Evolutionary conservation across 2,329 filamentous ascomycete species (phyloP), one percentile per base, ranked within the genome.

Genomic region (Alternaria novae-zelandiae): DNA sequence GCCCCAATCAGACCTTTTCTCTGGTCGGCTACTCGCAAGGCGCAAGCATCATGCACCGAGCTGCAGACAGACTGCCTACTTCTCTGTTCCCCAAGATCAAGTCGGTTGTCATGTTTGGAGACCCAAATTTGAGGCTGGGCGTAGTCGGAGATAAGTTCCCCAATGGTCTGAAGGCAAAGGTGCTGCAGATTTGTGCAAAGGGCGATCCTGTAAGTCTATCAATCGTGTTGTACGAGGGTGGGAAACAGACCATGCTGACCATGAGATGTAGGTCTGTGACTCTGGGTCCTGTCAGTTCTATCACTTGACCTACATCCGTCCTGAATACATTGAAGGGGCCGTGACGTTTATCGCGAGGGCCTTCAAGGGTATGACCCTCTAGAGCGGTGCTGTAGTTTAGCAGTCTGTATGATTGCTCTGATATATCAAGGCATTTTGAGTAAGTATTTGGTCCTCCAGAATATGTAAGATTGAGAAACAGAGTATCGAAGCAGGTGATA

Each of bases 101-200:
- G 36, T 54, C 57, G 6, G 57, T 59, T 23, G 49, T 54, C 7
- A 59, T 59, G 57, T 59, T 59, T 47, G 57, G 57, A 10, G 57
- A 59, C 17, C 57, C 57, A 11, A 54, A 45, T 17, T 30, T 47
- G 26, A 55, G 57, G 20, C 20, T 59, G 12, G 57, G 57, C 20
- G 5, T 15, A 6, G 8, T 59, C 15, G 57, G 57, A 26, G 49
- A 59, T 15, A 25, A 54, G 44, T 59, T 59, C 44, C 57, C 57
- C 10, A 21, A 28, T n/a, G 25, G 11, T 6, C 30, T 59, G 36
- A 41, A 15, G 11, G 20, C 41, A n/a, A 59, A 55, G 5, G 47
- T 54, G 10, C 43, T 54, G 49, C 26, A 59, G 41, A 49, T 54
- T 23, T 59, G 57, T 45, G 57, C 57, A 23, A 50, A 57, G n/a